These are phyloP conservation scores for Apiospora marii DNA, from an alignment of 2,329 filamentous ascomycete species.

Conservation along the genomic window DNA sequence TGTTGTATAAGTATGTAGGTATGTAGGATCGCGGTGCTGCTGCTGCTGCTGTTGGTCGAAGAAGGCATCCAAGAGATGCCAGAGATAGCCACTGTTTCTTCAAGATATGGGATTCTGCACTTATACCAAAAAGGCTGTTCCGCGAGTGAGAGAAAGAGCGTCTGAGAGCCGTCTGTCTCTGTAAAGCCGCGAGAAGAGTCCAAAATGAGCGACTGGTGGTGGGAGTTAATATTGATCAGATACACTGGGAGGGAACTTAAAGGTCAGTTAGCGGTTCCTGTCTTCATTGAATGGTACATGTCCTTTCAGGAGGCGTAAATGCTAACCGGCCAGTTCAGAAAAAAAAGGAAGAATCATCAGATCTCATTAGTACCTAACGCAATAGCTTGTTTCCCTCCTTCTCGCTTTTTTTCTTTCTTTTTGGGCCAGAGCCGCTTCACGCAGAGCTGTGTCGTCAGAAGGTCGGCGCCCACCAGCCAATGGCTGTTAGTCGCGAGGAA, in stretches of 20 bases:
- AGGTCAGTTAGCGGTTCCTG: conserved; percentile 12
- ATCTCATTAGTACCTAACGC: not conserved
- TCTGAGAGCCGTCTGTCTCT: not conserved
- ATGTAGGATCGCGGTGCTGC: not conserved
- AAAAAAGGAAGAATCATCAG: conserved; percentile 19
- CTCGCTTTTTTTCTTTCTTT: not conserved
- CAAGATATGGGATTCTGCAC: not conserved
- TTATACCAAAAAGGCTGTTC: not conserved
- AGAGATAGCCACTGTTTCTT: not conserved
- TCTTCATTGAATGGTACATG: conserved; percentile 12
- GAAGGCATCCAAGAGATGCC: not conserved
- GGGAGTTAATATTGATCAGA: conserved; percentile 20
- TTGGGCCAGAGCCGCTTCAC: conserved; percentile 5
- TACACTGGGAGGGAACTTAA: conserved; percentile 16
- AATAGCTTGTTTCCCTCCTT: not conserved
- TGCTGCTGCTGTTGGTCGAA: not conserved
- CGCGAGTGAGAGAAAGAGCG: not conserved
- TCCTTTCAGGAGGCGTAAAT: conserved; percentile 5
- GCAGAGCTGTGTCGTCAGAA: conserved; percentile 14
- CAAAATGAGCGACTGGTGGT: conserved; percentile 16
- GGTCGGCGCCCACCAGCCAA: conserved; percentile 11
- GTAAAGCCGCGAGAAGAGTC: not conserved
- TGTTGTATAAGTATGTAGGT: not conserved
- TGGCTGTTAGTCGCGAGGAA: conserved; percentile 17
- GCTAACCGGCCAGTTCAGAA: conserved; percentile 18